Percentiles rank a stretch among this genome's conserved stretches.
These are phyloP conservation scores for Scutellaria galericulata DNA, from an alignment of 257 asterid genomes.

Conservation along the genomic window DNA sequence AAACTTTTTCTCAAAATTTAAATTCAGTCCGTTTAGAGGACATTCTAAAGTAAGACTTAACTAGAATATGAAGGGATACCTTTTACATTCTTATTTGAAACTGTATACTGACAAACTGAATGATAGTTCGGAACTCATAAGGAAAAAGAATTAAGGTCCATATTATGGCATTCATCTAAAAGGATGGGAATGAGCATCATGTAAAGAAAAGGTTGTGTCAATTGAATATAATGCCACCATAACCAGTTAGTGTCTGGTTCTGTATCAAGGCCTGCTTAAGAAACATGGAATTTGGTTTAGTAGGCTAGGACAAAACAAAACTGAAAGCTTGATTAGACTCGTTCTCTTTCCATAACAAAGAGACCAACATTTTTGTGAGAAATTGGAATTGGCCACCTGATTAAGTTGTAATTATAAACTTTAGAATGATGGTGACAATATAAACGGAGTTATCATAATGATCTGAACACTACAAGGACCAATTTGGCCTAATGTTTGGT, in stretches of 20 bases:
- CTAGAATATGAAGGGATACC: background rate
- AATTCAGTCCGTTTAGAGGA: background rate
- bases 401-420: background rate
- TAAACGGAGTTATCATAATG: background rate
- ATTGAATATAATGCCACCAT: background rate
- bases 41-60: too few species aligned
- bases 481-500: background rate
- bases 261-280: constrained; percentile 1
- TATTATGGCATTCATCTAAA: background rate
- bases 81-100: background rate
- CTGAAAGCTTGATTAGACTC: background rate
- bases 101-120: background rate
- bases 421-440: constrained; percentile 4
- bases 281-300: background rate
- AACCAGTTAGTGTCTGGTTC: background rate
- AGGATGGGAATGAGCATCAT: background rate
- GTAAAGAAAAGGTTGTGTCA: constrained; percentile 3
- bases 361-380: background rate
- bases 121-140: constrained; percentile 7
- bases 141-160: background rate
- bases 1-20: background rate
- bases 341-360: background rate
- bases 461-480: constrained; percentile 8
- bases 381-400: background rate
- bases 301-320: background rate